Conservation (phyloP, 2,329 filamentous ascomycete species). For the Phaeosphaeria sp. region DNA sequence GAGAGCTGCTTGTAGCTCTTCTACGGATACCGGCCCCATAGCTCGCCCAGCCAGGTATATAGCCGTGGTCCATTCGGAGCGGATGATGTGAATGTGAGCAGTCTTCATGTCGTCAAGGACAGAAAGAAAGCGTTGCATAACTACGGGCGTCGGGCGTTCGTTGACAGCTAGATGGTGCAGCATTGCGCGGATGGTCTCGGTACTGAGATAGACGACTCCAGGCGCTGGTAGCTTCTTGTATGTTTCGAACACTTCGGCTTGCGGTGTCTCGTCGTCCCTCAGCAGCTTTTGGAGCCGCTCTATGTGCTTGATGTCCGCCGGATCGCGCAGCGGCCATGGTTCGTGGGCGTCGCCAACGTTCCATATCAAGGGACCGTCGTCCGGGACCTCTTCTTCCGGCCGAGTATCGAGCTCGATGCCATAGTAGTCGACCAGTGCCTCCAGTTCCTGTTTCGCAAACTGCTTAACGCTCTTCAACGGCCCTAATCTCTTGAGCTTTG, state of each 20-base stretch:
- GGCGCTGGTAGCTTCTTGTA: conserved; percentile 63
- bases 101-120: conserved; percentile 83
- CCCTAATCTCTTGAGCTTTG: conserved; percentile 10
- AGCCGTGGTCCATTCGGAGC: conserved; percentile 81
- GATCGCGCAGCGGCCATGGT: conserved; percentile 42
- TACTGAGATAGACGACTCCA: conserved; percentile 59
- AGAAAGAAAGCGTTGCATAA: conserved; percentile 83
- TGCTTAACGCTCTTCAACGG: conserved; percentile 32
- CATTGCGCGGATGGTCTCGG: conserved; percentile 65
- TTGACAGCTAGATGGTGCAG: conserved; percentile 73
- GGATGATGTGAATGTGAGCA: conserved; percentile 71
- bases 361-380: conserved; percentile 36
- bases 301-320: conserved; percentile 45
- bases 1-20: conserved; percentile 73
- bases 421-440: conserved; percentile 58
- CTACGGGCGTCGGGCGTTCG: conserved; percentile 56
- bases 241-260: conserved; percentile 58
- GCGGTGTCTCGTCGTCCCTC: conserved; percentile 50
- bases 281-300: conserved; percentile 49
- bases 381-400: conserved; percentile 40
- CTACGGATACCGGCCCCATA: conserved; percentile 63
- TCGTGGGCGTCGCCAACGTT: conserved; percentile 41
- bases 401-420: conserved; percentile 33
- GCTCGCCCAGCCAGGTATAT: conserved; percentile 80
- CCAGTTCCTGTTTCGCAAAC: conserved; percentile 53